Conservation (phyloP, 345 rosid genomes). For the Draba incana region DNA sequence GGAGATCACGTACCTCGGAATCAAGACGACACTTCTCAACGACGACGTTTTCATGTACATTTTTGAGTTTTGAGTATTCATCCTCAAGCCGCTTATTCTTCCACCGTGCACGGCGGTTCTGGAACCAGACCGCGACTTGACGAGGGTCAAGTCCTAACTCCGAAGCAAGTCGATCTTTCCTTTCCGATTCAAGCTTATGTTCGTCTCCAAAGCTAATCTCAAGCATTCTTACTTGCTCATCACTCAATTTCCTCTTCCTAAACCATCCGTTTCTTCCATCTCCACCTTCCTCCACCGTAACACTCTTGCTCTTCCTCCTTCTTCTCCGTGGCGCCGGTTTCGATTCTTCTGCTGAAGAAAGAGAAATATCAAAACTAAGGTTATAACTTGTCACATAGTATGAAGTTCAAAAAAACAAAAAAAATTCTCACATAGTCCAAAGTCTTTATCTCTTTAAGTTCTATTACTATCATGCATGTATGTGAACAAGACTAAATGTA, state of each 20-base stretch:
- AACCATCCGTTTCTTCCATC: conserved; percentile 23
- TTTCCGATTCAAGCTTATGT: conserved; percentile 81
- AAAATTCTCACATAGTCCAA: too few species aligned
- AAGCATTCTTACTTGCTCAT: conserved; percentile 62
- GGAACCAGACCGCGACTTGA: conserved; percentile 98
- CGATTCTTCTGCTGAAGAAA: conserved; percentile 44
- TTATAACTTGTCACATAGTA: neutral
- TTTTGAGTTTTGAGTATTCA: conserved; percentile 59
- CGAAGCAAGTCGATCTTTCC: conserved; percentile 70
- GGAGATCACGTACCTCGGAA: conserved; percentile 58
- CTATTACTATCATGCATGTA: neutral
- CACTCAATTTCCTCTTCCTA: conserved; percentile 75
- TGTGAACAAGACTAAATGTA: conserved; percentile 11
- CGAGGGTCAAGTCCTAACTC: conserved; percentile 91
- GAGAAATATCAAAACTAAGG: conserved; percentile 22
- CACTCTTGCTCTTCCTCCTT: conserved; percentile 59
- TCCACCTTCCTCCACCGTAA: conserved; percentile 35
- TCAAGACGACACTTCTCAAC: conserved; percentile 76
- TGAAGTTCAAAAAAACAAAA: too few species aligned
- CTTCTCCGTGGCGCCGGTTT: conserved; percentile 50
- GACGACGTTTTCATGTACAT: conserved; percentile 50
- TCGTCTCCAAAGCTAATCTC: conserved; percentile 71
- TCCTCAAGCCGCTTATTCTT: conserved; percentile 90
- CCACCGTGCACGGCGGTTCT: conserved; percentile 91
- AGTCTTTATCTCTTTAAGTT: neutral